Conservation (phyloP, 495 filamentous ascomycete genomes). For the Physcia stellaris region DNA sequence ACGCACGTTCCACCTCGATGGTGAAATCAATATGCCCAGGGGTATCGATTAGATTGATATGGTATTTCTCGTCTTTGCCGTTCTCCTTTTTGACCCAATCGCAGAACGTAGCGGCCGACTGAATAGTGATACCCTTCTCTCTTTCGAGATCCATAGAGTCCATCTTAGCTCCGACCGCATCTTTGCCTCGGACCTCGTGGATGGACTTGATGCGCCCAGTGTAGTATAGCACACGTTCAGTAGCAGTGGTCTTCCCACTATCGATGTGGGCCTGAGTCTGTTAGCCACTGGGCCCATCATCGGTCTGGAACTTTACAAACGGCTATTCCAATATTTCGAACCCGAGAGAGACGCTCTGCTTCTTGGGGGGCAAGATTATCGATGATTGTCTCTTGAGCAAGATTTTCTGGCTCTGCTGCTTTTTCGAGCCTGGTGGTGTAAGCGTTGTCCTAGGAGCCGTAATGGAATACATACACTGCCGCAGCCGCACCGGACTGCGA, state of each 20-base stretch:
- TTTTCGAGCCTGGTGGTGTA: slow-evolving; percentile 36
- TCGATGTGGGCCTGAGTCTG: slow-evolving; percentile 80
- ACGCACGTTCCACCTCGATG: slow-evolving; percentile 93
- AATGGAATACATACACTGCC: slow-evolving; percentile 26
- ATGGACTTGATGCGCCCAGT: slow-evolving; percentile 94
- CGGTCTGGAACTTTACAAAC: slow-evolving; percentile 36
- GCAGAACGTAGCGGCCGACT: slow-evolving; percentile 94
- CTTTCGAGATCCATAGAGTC: slow-evolving; percentile 98
- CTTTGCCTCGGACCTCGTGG: slow-evolving; percentile 92
- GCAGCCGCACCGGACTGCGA: slow-evolving; percentile 24
- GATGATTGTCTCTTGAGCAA: slow-evolving; percentile 57
- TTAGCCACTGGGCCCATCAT: not conserved
- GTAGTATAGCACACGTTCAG: slow-evolving; percentile 96
- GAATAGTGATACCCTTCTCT: slow-evolving; percentile 98
- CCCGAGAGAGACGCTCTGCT: slow-evolving; percentile 55
- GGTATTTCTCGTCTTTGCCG: slow-evolving; percentile 74
- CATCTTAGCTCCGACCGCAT: slow-evolving; percentile 97
- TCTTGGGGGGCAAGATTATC: slow-evolving; percentile 64
- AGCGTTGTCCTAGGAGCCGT: not conserved
- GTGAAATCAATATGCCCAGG: slow-evolving; percentile 99
- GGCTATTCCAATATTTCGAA: slow-evolving; percentile 97
- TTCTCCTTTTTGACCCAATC: slow-evolving; percentile 86
- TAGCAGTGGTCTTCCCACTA: slow-evolving; percentile 94
- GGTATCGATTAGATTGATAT: slow-evolving; percentile 98
- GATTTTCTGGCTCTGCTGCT: slow-evolving; percentile 43